Conservation (phyloP, 2,329 filamentous ascomycete species). For the Aureobasidium uvarum region DNA sequence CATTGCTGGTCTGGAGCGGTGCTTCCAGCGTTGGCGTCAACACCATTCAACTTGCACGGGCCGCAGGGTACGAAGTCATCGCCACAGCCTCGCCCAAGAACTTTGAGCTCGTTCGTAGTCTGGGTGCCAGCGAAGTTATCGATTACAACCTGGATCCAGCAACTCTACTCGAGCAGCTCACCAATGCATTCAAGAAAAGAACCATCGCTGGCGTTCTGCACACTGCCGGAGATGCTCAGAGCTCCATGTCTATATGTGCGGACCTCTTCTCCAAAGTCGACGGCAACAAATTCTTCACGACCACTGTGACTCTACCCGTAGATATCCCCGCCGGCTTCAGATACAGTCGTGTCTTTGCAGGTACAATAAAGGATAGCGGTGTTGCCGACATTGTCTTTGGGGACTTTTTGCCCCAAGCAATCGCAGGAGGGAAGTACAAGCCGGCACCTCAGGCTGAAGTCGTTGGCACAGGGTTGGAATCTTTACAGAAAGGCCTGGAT, state of each 20-base stretch:
- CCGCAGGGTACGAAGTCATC: conserved; percentile 49
- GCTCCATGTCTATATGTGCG: not conserved
- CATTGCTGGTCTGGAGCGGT: conserved; percentile 54
- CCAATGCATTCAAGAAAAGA: conserved; percentile 28
- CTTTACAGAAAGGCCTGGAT: conserved; percentile 30
- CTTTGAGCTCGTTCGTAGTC: conserved; percentile 44
- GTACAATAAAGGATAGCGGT: conserved; percentile 16
- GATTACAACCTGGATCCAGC: conserved; percentile 43
- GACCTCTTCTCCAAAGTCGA: not conserved
- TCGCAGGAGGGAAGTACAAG: conserved; percentile 28
- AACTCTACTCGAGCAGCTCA: conserved; percentile 36
- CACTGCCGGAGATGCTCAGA: not conserved
- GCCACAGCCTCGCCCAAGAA: conserved; percentile 47
- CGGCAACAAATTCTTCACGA: conserved; percentile 20
- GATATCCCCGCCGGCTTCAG: not conserved
- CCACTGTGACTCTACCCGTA: not conserved
- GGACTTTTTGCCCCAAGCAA: conserved; percentile 28
- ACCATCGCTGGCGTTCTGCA: conserved; percentile 30
- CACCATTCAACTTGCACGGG: conserved; percentile 49
- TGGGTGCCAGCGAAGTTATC: conserved; percentile 49
- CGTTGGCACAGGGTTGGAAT: conserved; percentile 30
- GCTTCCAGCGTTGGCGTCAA: conserved; percentile 49
- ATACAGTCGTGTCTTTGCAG: conserved; percentile 16
- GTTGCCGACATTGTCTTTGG: conserved; percentile 20
- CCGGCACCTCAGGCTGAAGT: conserved; percentile 29